Evolutionary conservation across 2,329 filamentous ascomycete genomes (phyloP), one percentile per base, ranked within the genome.

Genomic region (Pseudonectria foliicola): DNA sequence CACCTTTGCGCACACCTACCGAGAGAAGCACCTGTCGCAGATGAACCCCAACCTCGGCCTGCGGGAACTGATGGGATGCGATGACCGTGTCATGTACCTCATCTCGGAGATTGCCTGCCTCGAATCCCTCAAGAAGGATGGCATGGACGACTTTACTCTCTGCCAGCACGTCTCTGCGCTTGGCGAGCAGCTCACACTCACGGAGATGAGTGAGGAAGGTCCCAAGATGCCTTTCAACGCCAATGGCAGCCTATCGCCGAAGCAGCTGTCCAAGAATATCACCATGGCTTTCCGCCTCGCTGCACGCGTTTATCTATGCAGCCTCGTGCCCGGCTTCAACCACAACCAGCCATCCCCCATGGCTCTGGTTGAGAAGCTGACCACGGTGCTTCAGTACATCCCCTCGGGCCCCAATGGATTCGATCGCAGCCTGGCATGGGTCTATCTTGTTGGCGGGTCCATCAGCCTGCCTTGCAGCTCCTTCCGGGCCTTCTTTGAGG

Each of bases 91-190:
- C 63, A 95, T 98, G 88, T 96, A 95, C 61, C 72, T 96, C 52
- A 94, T 98, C 58, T 94, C 88, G 2, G 92, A 98, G 65, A 95
- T 96, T 52, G 86, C 90, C 35, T 96, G 92, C 62, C 78, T 98
- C 34, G 92, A 96, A 60, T 84, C 85, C 4, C 76, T 95, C 45
- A 93, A 92, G 70, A 67, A 71, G 26, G 78, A 84, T 40, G 85
- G 84, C 49, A 87, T 92, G 67, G 85, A 94, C 49, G 82, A 92
- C 54, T 80, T 92, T 45, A 77, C 80, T 33, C 77, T 96, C 29
- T 95, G 89, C 73, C 77, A 83, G 40, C 90, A 95, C 61, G 87
- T 96, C 26, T 80, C 83, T 43, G 79, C 83, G n/a, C 78, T 96
- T 6, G 90, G 86, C 29, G 76, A 84, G 53, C 87, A 94, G 58